Conservation (phyloP, 139 green algal genomes). For the Tetradesmus obliquus region DNA sequence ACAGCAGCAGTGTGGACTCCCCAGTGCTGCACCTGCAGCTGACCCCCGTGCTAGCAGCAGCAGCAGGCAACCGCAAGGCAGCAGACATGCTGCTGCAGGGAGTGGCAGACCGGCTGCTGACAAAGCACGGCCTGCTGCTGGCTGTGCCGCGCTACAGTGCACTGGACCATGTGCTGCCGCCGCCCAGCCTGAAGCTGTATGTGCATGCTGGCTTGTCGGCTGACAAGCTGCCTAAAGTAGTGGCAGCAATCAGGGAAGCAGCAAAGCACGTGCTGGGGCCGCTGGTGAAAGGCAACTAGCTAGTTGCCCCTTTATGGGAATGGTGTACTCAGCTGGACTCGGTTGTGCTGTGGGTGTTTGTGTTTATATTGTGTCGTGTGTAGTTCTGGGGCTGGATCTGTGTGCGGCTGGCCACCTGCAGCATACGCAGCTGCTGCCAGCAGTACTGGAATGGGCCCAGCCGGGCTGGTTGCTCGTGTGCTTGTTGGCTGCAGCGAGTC, state of each 20-base stretch:
- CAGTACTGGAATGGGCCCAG: no score
- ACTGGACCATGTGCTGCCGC: conserved; percentile 61
- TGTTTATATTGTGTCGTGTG: no score
- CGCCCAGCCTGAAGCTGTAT: conserved; percentile 65
- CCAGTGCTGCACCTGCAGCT: conserved; percentile 38
- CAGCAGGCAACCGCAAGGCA: conserved; percentile 30
- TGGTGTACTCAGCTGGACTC: no score
- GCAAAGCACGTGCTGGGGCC: conserved; percentile 55
- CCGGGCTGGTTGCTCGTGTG: no score
- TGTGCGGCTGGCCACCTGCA: no score
- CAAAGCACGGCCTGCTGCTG: conserved; percentile 45
- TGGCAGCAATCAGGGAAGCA: conserved; percentile 53
- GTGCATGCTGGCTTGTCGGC: conserved; percentile 60
- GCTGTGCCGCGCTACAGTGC: conserved; percentile 61
- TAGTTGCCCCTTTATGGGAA: background rate
- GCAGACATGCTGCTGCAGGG: conserved; percentile 24
- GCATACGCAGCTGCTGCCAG: no score
- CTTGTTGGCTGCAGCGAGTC: no score
- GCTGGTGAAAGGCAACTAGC: background rate
- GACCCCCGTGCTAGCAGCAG: background rate
- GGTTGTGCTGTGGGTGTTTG: no score
- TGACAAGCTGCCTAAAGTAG: conserved; percentile 61
- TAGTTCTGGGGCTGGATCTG: no score
- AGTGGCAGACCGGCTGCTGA: conserved; percentile 31
- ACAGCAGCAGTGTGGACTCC: background rate